Conservation (phyloP, 176 grass and related monocot genomes). For the Eremochloa ophiuroides region DNA sequence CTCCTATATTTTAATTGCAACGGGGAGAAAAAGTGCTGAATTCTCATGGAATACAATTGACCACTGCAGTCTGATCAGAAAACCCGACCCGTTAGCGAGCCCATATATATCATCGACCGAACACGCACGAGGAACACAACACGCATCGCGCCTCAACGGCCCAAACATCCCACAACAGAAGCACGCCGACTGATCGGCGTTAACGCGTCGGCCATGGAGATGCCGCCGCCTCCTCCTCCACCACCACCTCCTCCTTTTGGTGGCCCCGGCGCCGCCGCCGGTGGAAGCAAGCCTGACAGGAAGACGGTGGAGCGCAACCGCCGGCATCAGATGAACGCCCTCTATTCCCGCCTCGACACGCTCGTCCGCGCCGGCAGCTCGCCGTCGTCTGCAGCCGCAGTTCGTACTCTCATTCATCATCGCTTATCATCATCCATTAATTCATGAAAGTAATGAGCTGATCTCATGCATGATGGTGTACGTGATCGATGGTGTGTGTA, state of each 20-base stretch:
- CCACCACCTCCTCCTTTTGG: background rate
- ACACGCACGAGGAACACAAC: constrained; percentile 28
- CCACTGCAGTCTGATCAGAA: background rate
- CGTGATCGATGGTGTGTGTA: background rate
- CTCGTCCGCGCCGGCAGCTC: constrained; percentile 40
- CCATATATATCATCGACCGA: constrained; percentile 11
- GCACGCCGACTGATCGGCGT: background rate
- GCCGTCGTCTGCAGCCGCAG: constrained; percentile 9
- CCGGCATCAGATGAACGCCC: constrained; percentile 61
- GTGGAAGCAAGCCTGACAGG: constrained; percentile 44
- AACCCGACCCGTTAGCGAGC: constrained; percentile 1
- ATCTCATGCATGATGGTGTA: background rate
- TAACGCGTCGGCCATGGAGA: constrained; percentile 24
- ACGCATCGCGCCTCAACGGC: background rate
- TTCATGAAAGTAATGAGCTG: too few relatives aligned
- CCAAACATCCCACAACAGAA: background rate
- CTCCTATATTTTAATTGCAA: background rate
- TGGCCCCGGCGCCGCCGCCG: background rate
- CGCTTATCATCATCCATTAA: background rate
- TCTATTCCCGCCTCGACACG: constrained; percentile 56
- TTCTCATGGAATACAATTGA: background rate
- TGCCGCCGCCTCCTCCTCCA: constrained; percentile 29
- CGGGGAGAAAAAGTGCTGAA: background rate
- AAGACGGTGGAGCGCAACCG: constrained; percentile 74
- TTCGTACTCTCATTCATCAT: constrained; percentile 1